These are phyloP conservation scores for Tricholoma bakamatsutake DNA, from an alignment of 768 basidiomycete species.

Conservation along the genomic window DNA sequence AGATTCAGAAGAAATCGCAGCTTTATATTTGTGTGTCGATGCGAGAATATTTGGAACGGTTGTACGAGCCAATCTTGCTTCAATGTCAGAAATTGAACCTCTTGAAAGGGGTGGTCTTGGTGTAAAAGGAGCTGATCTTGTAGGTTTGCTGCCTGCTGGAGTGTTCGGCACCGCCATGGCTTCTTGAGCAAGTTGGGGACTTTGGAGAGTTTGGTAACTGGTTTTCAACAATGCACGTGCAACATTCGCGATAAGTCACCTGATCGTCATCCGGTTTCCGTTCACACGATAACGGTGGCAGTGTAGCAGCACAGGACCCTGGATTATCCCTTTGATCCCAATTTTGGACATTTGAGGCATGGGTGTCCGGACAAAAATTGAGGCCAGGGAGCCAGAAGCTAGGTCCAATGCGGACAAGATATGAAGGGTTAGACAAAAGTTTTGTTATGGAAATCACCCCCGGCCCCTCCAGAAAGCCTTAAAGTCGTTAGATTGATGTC, in stretches of 20 bases:
- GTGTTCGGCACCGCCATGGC: slow-evolving; percentile 17
- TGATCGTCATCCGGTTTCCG: neutral
- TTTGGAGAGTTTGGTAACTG: neutral
- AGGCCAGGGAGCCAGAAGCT: too few relatives aligned
- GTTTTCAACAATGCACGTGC: neutral
- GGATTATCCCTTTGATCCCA: too few relatives aligned
- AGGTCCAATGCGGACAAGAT: too few relatives aligned
- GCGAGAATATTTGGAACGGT: slow-evolving; percentile 22
- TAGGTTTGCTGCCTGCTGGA: slow-evolving; percentile 28
- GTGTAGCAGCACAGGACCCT: too few relatives aligned
- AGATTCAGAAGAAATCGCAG: slow-evolving; percentile 45
- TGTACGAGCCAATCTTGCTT: slow-evolving; percentile 27
- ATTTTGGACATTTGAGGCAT: too few relatives aligned
- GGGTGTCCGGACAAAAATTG: too few relatives aligned
- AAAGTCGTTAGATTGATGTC: too few relatives aligned
- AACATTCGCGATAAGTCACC: neutral
- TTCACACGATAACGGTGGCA: too few relatives aligned
- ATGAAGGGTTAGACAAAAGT: too few relatives aligned
- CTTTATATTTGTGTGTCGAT: slow-evolving; percentile 59
- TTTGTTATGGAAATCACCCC: too few relatives aligned
- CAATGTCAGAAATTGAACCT: slow-evolving; percentile 19
- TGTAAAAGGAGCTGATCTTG: slow-evolving; percentile 43
- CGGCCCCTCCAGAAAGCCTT: too few relatives aligned
- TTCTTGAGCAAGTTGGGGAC: neutral
- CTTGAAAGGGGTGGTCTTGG: slow-evolving; percentile 46